Conservation (phyloP, 345 rosid species). For the Gossypium rotundifolium region DNA sequence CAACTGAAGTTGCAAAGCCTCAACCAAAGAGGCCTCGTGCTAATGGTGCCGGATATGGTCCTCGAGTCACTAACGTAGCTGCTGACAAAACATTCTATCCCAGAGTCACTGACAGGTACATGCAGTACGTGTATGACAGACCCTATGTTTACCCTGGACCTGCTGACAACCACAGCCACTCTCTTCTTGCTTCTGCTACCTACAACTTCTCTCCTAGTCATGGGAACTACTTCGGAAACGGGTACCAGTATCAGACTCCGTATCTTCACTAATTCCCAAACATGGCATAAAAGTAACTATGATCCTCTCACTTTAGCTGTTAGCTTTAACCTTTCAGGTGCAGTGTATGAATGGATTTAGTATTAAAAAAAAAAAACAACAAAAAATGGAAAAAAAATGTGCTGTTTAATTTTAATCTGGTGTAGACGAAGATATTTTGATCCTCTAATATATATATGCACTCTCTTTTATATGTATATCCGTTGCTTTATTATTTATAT, state of each 20-base stretch:
- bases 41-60: conserved; percentile 53
- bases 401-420: conserved; percentile 44
- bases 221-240: conserved; percentile 87
- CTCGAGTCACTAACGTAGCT: conserved; percentile 41
- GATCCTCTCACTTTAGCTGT: conserved; percentile 61
- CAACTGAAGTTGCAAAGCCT: conserved; percentile 78
- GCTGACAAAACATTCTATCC: conserved; percentile 55
- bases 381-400: background rate
- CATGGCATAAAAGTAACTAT: conserved; percentile 40
- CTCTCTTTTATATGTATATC: conserved; percentile 34
- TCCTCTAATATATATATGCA: conserved; percentile 55
- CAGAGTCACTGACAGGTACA: conserved; percentile 67
- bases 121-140: conserved; percentile 77
- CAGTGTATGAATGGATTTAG: conserved; percentile 66
- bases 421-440: conserved; percentile 42
- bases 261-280: conserved; percentile 65
- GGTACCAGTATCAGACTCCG: conserved; percentile 85
- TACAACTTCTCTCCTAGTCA: conserved; percentile 71
- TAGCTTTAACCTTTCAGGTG: conserved; percentile 49
- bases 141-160: conserved; percentile 58
- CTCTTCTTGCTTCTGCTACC: conserved; percentile 45
- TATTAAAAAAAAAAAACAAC: conserved; percentile 32
- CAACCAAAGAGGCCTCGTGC: conserved; percentile 93
- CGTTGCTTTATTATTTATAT: background rate
- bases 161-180: conserved; percentile 56